These are phyloP conservation scores for Solanum lignicaule DNA, from an alignment of 257 asterid genomes.

Conservation along the genomic window DNA sequence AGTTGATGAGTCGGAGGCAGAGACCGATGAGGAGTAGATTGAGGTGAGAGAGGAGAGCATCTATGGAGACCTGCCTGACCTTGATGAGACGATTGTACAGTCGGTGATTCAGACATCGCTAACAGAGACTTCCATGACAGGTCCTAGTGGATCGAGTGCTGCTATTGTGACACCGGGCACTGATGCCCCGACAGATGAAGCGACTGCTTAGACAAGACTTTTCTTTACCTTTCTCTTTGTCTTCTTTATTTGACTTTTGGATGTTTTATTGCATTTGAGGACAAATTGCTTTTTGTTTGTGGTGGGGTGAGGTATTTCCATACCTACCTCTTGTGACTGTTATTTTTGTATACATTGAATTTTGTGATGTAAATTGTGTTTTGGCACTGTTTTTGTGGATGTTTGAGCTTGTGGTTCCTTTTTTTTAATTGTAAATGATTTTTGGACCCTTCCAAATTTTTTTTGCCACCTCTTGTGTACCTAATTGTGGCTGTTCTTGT, in stretches of 20 bases:
- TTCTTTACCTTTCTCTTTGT: background rate
- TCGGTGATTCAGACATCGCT: background rate
- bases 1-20: background rate
- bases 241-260: background rate
- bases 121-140: background rate
- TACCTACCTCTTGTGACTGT: background rate
- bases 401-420: background rate
- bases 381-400: background rate
- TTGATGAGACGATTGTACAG: background rate
- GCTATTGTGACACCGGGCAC: background rate
- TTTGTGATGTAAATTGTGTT: background rate
- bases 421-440: background rate
- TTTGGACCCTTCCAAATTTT: background rate
- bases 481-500: too few relatives aligned
- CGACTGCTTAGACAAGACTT: too few relatives aligned
- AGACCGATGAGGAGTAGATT: background rate
- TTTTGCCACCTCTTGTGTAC: background rate
- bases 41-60: background rate
- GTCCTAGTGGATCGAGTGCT: background rate
- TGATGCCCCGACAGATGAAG: background rate
- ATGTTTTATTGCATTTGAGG: background rate
- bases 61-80: background rate
- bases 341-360: background rate
- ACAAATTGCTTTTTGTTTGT: background rate
- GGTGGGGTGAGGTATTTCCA: background rate